Conservation (phyloP, 1,284 basidiomycete genomes). For the Microbotryum intermedium region DNA sequence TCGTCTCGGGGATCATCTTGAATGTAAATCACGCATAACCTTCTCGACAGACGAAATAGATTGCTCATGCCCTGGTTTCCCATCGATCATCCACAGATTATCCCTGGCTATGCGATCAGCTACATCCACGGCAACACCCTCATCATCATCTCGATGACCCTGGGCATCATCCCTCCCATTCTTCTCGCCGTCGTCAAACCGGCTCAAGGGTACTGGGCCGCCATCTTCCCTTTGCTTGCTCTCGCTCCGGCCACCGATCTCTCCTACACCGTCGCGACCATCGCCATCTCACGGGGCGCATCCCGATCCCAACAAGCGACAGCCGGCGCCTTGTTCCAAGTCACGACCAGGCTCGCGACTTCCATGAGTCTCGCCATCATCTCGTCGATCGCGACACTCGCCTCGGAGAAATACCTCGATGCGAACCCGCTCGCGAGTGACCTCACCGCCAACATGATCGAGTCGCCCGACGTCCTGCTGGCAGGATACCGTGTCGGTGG, state of each 20-base stretch:
- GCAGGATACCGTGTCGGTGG: conserved; percentile 1
- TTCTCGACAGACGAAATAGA: not conserved
- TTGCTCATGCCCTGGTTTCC: too few species aligned
- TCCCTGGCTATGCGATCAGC: conserved; percentile 30
- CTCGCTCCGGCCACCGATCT: conserved; percentile 38
- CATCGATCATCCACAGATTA: conserved; percentile 6
- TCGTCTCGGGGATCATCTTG: conserved; percentile 1
- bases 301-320: conserved; percentile 22
- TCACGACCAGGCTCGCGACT: conserved; percentile 33
- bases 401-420: not conserved
- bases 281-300: conserved; percentile 31
- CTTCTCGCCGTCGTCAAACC: conserved; percentile 63
- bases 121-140: conserved; percentile 31
- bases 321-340: conserved; percentile 33
- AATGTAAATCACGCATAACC: not conserved
- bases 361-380: conserved; percentile 34
- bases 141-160: conserved; percentile 34
- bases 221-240: conserved; percentile 65
- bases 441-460: not conserved
- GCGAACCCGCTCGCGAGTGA: not conserved
- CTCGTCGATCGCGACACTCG: conserved; percentile 31
- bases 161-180: conserved; percentile 55
- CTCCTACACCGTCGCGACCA: conserved; percentile 5
- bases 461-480: not conserved
- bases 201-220: conserved; percentile 61